These are phyloP conservation scores for Talaromyces islandicus DNA, from an alignment of 2,329 filamentous ascomycete species.

Conservation along the genomic window DNA sequence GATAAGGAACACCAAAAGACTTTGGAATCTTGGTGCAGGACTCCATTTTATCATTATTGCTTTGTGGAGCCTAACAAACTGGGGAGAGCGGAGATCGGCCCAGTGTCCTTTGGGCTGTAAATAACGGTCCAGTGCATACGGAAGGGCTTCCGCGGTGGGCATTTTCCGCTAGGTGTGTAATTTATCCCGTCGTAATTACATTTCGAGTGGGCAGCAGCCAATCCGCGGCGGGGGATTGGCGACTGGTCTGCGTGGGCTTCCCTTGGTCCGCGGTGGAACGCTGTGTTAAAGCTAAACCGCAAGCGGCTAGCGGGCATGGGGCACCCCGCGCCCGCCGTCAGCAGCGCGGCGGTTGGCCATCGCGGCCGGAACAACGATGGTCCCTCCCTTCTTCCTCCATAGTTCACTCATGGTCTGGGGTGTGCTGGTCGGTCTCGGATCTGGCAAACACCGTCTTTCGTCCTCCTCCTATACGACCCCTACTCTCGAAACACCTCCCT, in stretches of 20 bases:
- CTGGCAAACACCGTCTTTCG: background rate
- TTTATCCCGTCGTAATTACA: background rate
- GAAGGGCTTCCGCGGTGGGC: background rate
- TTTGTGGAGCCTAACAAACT: background rate
- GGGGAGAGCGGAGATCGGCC: background rate
- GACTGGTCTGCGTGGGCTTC: background rate
- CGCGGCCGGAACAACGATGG: conserved; percentile 2
- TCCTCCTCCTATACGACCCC: background rate
- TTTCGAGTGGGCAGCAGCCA: background rate
- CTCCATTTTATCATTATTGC: background rate
- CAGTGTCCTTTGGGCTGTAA: background rate
- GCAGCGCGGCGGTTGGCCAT: background rate
- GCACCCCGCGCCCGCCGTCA: background rate
- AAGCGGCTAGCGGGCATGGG: background rate
- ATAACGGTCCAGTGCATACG: background rate
- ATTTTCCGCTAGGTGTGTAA: background rate
- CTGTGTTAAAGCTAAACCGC: background rate
- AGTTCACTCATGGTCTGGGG: background rate
- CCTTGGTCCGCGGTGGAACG: background rate
- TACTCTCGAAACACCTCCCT: background rate
- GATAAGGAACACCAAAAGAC: background rate
- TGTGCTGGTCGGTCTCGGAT: background rate
- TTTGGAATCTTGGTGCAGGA: background rate
- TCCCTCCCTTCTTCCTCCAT: background rate
- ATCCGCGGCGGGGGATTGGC: background rate